Conservation (phyloP, 2,329 filamentous ascomycete species). For the Trichoderma sp. region DNA sequence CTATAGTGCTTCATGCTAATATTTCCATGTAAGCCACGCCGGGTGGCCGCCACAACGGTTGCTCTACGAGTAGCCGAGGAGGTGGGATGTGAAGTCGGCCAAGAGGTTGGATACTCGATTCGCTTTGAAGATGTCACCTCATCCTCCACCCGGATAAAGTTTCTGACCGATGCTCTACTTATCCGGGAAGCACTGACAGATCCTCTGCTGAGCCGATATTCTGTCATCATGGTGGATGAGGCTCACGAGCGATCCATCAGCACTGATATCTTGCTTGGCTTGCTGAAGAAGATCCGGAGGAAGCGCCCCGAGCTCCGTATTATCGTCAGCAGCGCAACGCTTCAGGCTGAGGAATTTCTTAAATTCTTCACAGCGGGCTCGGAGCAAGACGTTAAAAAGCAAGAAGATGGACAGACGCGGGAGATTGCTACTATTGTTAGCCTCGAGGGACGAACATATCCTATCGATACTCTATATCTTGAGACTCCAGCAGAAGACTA, state of each 20-base stretch:
- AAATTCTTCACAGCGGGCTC: conserved; percentile 67
- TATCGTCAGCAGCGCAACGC: conserved; percentile 88
- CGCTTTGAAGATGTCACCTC: conserved; percentile 91
- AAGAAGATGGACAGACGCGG: conserved; percentile 37
- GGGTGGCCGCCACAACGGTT: conserved; percentile 89
- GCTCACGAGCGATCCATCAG: conserved; percentile 93
- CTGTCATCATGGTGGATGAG: conserved; percentile 96
- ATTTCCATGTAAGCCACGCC: conserved; percentile 66
- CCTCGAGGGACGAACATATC: conserved; percentile 84
- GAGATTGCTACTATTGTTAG: conserved; percentile 66
- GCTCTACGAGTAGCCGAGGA: conserved; percentile 89
- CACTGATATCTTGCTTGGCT: conserved; percentile 85
- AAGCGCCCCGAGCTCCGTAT: conserved; percentile 81
- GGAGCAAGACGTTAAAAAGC: conserved; percentile 41
- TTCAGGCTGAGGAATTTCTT: conserved; percentile 86
- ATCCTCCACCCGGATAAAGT: conserved; percentile 84
- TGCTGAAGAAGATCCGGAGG: conserved; percentile 87
- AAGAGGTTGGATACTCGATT: conserved; percentile 92
- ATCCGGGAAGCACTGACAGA: conserved; percentile 92
- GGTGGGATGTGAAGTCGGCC: conserved; percentile 80
- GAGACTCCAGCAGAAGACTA: conserved; percentile 82
- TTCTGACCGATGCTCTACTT: conserved; percentile 89
- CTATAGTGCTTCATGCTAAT: not conserved
- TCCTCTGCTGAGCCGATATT: conserved; percentile 86
- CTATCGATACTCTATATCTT: conserved; percentile 84